phyloP scores from a whole-genome alignment of 2,329 filamentous ascomycete genomes.

The Reticulascus tulasneorum region DNA sequence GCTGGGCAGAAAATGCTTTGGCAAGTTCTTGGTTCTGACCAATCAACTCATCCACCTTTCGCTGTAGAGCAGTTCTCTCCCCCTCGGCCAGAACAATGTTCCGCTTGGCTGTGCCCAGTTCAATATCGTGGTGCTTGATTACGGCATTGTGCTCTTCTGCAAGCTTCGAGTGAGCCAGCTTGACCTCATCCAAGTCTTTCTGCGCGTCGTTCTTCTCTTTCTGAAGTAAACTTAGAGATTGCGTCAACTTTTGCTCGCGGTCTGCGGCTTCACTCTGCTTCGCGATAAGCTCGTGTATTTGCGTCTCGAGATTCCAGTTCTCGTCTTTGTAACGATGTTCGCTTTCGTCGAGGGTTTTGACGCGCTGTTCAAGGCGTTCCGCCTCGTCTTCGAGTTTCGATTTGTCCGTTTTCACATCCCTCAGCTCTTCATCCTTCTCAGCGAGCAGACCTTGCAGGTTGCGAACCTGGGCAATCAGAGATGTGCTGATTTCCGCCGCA shows the following conservation, averaged over 20 bases:
- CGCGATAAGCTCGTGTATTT: constrained; percentile 76
- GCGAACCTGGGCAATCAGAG: constrained; percentile 87
- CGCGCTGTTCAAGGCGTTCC: constrained; percentile 72
- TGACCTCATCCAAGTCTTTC: constrained; percentile 87
- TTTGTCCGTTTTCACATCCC: constrained; percentile 68
- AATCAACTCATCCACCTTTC: constrained; percentile 82
- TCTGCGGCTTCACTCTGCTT: constrained; percentile 72
- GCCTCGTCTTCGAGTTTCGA: constrained; percentile 78
- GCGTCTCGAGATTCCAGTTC: constrained; percentile 95
- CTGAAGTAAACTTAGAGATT: constrained; percentile 64
- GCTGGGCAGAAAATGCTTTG: constrained; percentile 70
- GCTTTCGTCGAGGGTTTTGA: constrained; percentile 84
- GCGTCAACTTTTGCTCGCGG: constrained; percentile 76
- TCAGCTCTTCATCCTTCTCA: constrained; percentile 84
- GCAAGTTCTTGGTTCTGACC: constrained; percentile 89
- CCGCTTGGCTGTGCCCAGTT: constrained; percentile 78
- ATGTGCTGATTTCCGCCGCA: constrained; percentile 96
- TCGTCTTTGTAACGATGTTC: constrained; percentile 97
- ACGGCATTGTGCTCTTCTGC: constrained; percentile 73
- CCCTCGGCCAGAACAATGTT: constrained; percentile 73
- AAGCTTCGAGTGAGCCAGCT: constrained; percentile 72
- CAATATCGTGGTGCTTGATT: constrained; percentile 83
- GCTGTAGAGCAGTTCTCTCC: constrained; percentile 74
- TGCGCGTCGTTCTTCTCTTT: constrained; percentile 74
- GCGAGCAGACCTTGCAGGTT: constrained; percentile 80